Evolutionary conservation across 2,329 filamentous ascomycete genomes (phyloP).

Genomic region (Chaetoscypha palmicola): DNA sequence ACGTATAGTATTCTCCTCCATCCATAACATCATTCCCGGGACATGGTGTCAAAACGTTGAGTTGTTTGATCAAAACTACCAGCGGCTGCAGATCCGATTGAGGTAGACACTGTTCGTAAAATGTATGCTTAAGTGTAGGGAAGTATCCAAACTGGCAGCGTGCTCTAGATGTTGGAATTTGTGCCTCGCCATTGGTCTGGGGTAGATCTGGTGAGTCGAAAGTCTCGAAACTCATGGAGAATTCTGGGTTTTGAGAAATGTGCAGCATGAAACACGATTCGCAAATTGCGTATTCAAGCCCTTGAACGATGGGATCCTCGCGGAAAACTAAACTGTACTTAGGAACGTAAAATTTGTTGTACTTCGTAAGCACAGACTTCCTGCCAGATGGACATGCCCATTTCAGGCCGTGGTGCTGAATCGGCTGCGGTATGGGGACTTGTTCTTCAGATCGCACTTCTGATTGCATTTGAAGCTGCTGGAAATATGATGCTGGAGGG

Average conservation of each 20-base stretch:
- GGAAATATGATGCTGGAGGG: background rate
- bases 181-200: background rate
- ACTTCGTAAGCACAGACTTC: conserved; percentile 2
- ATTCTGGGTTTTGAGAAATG: background rate
- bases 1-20: conserved; percentile 6
- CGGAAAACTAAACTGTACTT: background rate
- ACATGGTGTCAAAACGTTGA: conserved; percentile 2
- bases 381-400: conserved; percentile 1
- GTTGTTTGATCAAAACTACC: background rate
- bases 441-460: background rate
- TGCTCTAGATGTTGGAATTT: conserved; percentile 4
- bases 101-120: background rate
- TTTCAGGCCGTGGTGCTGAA: background rate
- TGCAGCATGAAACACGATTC: conserved; percentile 1
- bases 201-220: conserved; percentile 3
- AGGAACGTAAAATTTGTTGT: conserved; percentile 4
- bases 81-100: background rate
- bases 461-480: background rate
- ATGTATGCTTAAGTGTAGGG: background rate
- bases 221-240: background rate
- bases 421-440: background rate
- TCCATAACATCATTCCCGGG: conserved; percentile 2
- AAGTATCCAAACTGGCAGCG: conserved; percentile 3
- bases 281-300: conserved; percentile 1
- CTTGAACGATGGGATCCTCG: conserved; percentile 3